These are phyloP conservation scores for Comarum palustre DNA, from an alignment of 306 rosid genomes.

Conservation along the genomic window DNA sequence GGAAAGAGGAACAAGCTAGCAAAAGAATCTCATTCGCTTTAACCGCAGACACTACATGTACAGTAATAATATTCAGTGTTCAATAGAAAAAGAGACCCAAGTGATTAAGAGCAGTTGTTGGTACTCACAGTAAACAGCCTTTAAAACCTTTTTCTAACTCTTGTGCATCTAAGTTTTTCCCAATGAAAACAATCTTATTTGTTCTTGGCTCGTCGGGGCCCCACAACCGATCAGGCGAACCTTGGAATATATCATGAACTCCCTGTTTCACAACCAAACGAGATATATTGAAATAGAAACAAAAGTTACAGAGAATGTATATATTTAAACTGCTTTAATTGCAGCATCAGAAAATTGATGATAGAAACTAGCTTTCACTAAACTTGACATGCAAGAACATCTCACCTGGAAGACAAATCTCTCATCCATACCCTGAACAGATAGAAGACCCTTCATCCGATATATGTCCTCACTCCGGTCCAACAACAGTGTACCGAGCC, in stretches of 20 bases:
- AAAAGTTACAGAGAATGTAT: background rate
- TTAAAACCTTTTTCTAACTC: slow-evolving; percentile 79
- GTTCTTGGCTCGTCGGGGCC: slow-evolving; percentile 66
- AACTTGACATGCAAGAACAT: background rate
- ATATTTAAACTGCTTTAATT: background rate
- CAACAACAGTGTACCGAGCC: slow-evolving; percentile 86
- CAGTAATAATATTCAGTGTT: background rate
- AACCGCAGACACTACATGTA: background rate
- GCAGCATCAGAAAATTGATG: background rate
- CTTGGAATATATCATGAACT: slow-evolving; percentile 97
- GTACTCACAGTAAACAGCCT: slow-evolving; percentile 60
- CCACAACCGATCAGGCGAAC: slow-evolving; percentile 95
- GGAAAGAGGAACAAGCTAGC: too few species aligned
- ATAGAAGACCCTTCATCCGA: slow-evolving; percentile 90
- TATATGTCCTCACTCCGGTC: slow-evolving; percentile 89
- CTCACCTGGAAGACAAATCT: slow-evolving; percentile 96
- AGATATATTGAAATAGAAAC: background rate
- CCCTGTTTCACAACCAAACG: slow-evolving; percentile 52
- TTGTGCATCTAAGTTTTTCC: slow-evolving; percentile 76
- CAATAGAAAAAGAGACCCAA: background rate
- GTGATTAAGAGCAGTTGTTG: background rate
- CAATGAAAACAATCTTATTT: slow-evolving; percentile 89
- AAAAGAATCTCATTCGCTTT: background rate
- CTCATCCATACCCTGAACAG: slow-evolving; percentile 87
- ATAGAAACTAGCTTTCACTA: background rate